Conservation (phyloP, 1,284 basidiomycete genomes). For the Tranzscheliella williamsii region DNA sequence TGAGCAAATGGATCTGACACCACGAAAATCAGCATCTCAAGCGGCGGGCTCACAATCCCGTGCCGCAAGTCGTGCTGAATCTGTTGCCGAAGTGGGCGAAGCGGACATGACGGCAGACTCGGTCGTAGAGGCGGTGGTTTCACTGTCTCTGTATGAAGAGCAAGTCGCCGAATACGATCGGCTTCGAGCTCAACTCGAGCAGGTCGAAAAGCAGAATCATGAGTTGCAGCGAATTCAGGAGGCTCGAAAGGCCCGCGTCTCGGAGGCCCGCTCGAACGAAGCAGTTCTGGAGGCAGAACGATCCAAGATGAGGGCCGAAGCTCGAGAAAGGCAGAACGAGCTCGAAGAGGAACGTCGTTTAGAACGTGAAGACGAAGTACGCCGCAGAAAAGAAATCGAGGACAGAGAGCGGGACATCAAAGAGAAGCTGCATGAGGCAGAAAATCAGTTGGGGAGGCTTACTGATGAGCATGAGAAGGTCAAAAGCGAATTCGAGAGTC, state of each 20-base stretch:
- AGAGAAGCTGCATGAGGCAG: conserved; percentile 41
- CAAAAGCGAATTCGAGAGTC: conserved; percentile 59
- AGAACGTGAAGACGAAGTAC: conserved; percentile 51
- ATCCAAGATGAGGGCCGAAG: conserved; percentile 65
- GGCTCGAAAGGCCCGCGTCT: conserved; percentile 21
- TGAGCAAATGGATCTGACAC: conserved; percentile 45
- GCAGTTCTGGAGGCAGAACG: conserved; percentile 57
- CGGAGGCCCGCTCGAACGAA: conserved; percentile 31
- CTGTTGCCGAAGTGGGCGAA: conserved; percentile 1
- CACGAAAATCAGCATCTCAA: conserved; percentile 34
- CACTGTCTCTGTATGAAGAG: conserved; percentile 55
- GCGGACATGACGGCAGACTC: conserved; percentile 29
- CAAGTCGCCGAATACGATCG: conserved; percentile 58
- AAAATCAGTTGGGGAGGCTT: conserved; percentile 60
- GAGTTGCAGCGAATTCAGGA: conserved; percentile 35
- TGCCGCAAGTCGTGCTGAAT: conserved; percentile 26
- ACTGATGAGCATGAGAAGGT: conserved; percentile 65
- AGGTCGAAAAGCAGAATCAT: conserved; percentile 36
- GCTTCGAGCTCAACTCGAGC: conserved; percentile 50
- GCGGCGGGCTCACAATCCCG: conserved; percentile 25
- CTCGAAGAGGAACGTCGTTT: conserved; percentile 47
- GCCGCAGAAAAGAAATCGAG: conserved; percentile 43
- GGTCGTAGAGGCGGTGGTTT: conserved; percentile 40
- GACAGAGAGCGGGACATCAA: conserved; percentile 29
- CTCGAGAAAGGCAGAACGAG: conserved; percentile 67